Base-by-base conservation (phyloP, 805 yeast genomes). In the Wickerhamiella azyma region DNA sequence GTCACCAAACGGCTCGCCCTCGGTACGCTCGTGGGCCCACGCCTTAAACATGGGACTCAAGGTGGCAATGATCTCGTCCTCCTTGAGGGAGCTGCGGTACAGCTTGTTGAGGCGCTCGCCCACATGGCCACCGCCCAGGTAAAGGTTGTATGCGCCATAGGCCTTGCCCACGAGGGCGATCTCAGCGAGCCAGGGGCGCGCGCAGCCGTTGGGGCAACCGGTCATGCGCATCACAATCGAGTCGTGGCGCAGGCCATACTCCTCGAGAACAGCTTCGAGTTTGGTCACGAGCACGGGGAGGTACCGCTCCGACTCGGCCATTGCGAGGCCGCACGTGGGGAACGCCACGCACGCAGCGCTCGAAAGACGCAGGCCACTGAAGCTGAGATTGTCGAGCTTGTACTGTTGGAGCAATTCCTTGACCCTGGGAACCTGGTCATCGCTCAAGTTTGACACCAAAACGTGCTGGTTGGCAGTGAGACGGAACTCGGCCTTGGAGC, bases 181-280 rank as follows among this genome's bases (percentile, higher is more conserved):
- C 64, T 89, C 97, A 4, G 96, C 97, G 43, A 89, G 68, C 96
- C 96, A 89, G 26, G 97, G 97, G 65, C 97, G 79, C 19, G 97
- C 92, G 71, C 97, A 89, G 55, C 97, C 97, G 64, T 89, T 89
- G 46, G 96, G 96, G 73, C 97, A 89, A 48, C 97, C 97, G 26
- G 96, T 89, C 96, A 89, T 88, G 70, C 97, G 78, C 94, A 89
- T 82, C 19, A 86, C 94, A 54, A 89, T 74, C 7, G 94, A 79
- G 65, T 89, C 97, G 58, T 86, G 95, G 60, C 94, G 81, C 56
- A 89, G 74, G 8, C 97, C 97, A 53, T 79, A 77, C 59, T 86
- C 94, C 66, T 89, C 96, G 48, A 89, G 70, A 17, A 85, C 77
- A n/a, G 69, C 75, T 65, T 89, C 97, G 50, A 89, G 67, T 66